phyloP scores from a whole-genome alignment of 192 early-diverging fungal species.

The Backusella tuberculispora region DNA sequence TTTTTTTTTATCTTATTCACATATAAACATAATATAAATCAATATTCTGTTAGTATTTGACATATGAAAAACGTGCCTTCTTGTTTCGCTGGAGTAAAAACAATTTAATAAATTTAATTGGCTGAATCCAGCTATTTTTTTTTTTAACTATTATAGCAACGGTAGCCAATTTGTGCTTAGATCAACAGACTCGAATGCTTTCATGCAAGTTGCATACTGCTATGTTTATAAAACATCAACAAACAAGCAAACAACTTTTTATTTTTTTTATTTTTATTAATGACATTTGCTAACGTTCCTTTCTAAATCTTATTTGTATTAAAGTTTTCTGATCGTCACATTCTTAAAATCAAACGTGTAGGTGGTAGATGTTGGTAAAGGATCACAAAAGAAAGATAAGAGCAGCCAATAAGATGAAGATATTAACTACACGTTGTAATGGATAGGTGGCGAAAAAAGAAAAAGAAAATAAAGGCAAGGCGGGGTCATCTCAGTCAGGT shows the following conservation, averaged over 20 bases:
- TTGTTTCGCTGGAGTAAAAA: not conserved
- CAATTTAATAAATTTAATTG: not conserved
- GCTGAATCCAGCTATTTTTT: not conserved
- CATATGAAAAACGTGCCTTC: not conserved
- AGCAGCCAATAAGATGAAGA: not conserved
- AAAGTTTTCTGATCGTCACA: not conserved
- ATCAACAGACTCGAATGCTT: not conserved
- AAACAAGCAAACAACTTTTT: no score
- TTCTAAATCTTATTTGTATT: not conserved
- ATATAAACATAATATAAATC: no score
- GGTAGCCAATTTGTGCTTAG: not conserved
- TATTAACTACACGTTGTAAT: not conserved
- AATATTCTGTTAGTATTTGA: not conserved
- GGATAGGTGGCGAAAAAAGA: not conserved
- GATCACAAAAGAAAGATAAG: conserved; percentile 4
- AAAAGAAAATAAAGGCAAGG: not conserved
- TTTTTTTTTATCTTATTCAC: no score
- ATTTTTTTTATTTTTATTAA: no score
- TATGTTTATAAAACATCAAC: no score
- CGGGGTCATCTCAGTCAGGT: not conserved
- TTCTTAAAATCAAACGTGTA: not conserved
- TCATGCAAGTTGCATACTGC: no score
- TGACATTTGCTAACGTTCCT: no score
- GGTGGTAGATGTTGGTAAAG: not conserved
- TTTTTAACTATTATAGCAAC: not conserved